Evolutionary conservation across 805 yeast genomes (phyloP).

Genomic region (Yueomyces sinensis): DNA sequence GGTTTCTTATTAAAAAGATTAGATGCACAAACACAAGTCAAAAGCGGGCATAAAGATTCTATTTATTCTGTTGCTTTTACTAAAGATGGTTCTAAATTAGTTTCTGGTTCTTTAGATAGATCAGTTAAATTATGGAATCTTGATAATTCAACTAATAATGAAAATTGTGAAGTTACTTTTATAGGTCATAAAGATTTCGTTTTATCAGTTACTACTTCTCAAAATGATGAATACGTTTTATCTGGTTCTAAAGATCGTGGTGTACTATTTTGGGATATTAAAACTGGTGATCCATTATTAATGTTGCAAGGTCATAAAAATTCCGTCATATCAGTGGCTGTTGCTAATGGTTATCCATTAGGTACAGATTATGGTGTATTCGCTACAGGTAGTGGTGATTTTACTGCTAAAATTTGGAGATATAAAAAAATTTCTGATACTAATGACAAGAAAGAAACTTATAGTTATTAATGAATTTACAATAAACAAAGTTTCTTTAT

Average conservation of each 20-base stretch:
- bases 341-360: conserved; percentile 60
- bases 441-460: background rate
- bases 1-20: conserved; percentile 86
- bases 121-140: conserved; percentile 94
- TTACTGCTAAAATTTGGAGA: conserved; percentile 94
- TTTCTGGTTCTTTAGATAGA: conserved; percentile 89
- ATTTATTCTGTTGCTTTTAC: conserved; percentile 92
- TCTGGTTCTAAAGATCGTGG: conserved; percentile 97
- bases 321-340: conserved; percentile 89
- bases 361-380: conserved; percentile 57
- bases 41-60: conserved; percentile 92
- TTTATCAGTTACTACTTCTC: conserved; percentile 84
- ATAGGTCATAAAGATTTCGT: conserved; percentile 96
- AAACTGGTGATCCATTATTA: conserved; percentile 78
- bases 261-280: conserved; percentile 92
- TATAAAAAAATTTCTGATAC: conserved; percentile 31
- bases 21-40: conserved; percentile 76
- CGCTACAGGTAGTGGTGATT: conserved; percentile 97
- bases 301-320: conserved; percentile 96
- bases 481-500: no score
- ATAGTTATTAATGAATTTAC: no score
- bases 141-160: conserved; percentile 28
- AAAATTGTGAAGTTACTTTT: conserved; percentile 78
- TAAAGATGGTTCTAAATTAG: conserved; percentile 80
- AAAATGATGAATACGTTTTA: conserved; percentile 79